A percentile compares a stretch with the other conserved stretches of the same genome.
Evolutionary conservation across 2,329 filamentous ascomycete genomes (phyloP).

Genomic region (Hymenoscyphus fructigenus): DNA sequence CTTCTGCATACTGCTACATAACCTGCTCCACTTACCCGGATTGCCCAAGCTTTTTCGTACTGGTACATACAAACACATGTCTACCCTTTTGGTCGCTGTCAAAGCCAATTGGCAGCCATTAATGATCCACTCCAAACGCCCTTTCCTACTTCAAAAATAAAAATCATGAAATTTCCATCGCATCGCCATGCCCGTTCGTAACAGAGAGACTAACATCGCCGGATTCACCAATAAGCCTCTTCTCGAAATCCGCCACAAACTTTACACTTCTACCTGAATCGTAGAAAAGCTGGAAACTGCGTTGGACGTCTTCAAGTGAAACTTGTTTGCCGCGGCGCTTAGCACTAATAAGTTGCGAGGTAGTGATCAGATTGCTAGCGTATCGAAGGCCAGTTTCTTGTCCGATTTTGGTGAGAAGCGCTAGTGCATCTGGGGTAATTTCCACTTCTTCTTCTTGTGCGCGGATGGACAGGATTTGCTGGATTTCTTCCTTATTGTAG

Average conservation of each 20-base stretch:
- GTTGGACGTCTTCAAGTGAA: constrained; percentile 82
- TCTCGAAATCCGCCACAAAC: constrained; percentile 88
- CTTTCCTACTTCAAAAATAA: constrained; percentile 4
- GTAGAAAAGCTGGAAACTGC: constrained; percentile 92
- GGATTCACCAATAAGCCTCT: constrained; percentile 85
- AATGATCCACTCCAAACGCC: constrained; percentile 18
- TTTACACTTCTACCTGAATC: constrained; percentile 84
- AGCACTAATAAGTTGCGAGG: constrained; percentile 80
- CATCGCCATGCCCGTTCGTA: constrained; percentile 59
- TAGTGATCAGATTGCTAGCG: constrained; percentile 96
- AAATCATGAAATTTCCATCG: constrained; percentile 56
- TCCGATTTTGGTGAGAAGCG: constrained; percentile 92
- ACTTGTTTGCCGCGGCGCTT: constrained; percentile 87
- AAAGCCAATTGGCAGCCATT: constrained; percentile 4
- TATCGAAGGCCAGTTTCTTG: constrained; percentile 90
- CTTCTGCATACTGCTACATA: constrained; percentile 3
- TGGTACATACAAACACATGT: constrained; percentile 15
- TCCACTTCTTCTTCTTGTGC: constrained; percentile 97
- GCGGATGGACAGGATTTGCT: constrained; percentile 87
- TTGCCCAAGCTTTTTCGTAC: constrained; percentile 18
- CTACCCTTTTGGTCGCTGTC: constrained; percentile 14
- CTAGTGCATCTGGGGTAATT: constrained; percentile 82
- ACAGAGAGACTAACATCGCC: constrained; percentile 72
- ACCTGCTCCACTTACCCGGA: neutral
- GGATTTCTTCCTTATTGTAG: constrained; percentile 81